Evolutionary conservation across 192 early-diverging fungal species (phyloP).

Genomic region (Gigaspora rosea): DNA sequence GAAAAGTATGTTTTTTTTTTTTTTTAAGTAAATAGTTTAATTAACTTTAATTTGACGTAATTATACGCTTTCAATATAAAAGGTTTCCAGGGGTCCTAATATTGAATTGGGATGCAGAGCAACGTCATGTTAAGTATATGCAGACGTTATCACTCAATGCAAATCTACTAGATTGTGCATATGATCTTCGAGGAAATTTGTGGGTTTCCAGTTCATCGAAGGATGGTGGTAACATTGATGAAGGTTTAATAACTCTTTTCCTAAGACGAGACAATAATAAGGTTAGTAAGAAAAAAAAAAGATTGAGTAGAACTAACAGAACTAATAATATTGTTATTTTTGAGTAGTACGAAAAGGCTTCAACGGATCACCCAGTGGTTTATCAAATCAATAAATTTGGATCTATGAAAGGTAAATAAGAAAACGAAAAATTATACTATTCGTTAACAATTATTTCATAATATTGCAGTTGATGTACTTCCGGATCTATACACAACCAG

Average conservation of each 20-base stretch:
- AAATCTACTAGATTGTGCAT: slow-evolving; percentile 43
- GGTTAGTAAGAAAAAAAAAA: not conserved
- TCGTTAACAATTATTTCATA: not conserved
- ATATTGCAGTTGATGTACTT: slow-evolving; percentile 37
- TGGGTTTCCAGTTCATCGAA: slow-evolving; percentile 43
- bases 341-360: slow-evolving; percentile 14
- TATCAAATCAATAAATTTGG: slow-evolving; percentile 41
- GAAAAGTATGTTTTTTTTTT: slow-evolving; percentile 37
- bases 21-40: slow-evolving; percentile 23
- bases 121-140: slow-evolving; percentile 36
- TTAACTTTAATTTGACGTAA: not conserved
- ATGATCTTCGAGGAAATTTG: slow-evolving; percentile 51
- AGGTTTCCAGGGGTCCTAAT: slow-evolving; percentile 39
- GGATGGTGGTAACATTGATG: not conserved
- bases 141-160: slow-evolving; percentile 38
- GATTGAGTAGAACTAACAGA: not conserved
- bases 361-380: slow-evolving; percentile 33
- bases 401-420: slow-evolving; percentile 34
- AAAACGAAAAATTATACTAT: not conserved
- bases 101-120: slow-evolving; percentile 39
- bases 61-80: slow-evolving; percentile 10
- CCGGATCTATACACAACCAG: slow-evolving; percentile 50
- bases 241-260: slow-evolving; percentile 27
- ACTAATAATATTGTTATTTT: not conserved
- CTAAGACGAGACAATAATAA: slow-evolving; percentile 34